Percentiles rank a stretch among this genome's conserved stretches.
Conservation (phyloP, 208 protist genomes). For the Acanthamoeba polyphaga region DNA sequence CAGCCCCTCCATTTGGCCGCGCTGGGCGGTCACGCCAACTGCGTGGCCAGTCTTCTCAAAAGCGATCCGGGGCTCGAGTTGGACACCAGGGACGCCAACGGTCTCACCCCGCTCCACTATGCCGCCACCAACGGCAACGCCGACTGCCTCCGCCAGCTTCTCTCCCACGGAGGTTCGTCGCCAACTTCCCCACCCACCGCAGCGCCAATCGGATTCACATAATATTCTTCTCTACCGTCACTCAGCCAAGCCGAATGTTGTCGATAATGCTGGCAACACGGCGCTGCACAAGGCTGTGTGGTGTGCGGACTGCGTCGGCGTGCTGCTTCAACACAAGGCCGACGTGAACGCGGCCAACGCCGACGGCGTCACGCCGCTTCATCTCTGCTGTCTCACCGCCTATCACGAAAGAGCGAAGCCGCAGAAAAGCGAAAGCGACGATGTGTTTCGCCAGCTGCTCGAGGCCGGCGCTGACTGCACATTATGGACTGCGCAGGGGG, state of each 20-base stretch:
- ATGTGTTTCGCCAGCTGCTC: not conserved
- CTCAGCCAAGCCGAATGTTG: not conserved
- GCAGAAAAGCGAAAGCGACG: not conserved
- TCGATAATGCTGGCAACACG: not conserved
- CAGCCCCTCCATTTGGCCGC: constrained; percentile 34
- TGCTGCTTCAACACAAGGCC: constrained; percentile 30
- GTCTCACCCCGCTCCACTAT: constrained; percentile 31
- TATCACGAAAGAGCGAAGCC: not conserved
- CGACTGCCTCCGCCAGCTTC: not conserved
- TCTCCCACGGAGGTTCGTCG: not conserved
- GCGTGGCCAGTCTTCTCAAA: constrained; percentile 9
- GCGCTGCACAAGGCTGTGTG: constrained; percentile 23
- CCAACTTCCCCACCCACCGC: not conserved
- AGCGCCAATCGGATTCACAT: not conserved
- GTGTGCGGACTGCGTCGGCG: not conserved
- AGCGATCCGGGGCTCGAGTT: not conserved
- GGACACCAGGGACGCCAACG: constrained; percentile 16
- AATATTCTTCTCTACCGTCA: not conserved
- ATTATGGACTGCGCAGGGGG: not conserved
- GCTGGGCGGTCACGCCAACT: constrained; percentile 18
- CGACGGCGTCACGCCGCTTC: not conserved
- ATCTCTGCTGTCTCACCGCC: constrained; percentile 34
- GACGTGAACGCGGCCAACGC: not conserved
- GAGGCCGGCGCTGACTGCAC: constrained; percentile 6
- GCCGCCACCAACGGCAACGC: constrained; percentile 5